phyloP scores from a whole-genome alignment of 805 yeast genomes.

The Wickerhamomyces bovis region DNA sequence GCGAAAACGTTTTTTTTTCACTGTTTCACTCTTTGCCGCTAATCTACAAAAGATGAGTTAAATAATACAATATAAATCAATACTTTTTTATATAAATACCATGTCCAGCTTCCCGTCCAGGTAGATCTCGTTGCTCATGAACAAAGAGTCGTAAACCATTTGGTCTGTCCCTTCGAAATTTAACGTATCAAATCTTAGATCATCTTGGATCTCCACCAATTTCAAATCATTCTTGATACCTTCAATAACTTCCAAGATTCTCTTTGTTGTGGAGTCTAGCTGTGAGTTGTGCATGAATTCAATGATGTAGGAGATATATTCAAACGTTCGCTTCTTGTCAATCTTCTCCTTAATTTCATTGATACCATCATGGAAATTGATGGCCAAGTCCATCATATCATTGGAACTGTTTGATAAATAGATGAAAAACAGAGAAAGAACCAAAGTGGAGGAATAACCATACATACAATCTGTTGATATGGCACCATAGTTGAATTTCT shows the following conservation, averaged over 20 bases:
- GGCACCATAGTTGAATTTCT: constrained; percentile 35
- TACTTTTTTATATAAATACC: not conserved
- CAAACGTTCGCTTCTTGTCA: constrained; percentile 17
- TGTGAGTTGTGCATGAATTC: constrained; percentile 20
- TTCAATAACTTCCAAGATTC: constrained; percentile 37
- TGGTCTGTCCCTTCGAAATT: constrained; percentile 16
- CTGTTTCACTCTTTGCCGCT: not conserved
- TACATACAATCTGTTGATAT: constrained; percentile 38
- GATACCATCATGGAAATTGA: constrained; percentile 1
- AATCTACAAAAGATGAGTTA: no score
- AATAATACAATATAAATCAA: not conserved
- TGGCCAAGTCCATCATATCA: constrained; percentile 12
- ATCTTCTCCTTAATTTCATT: constrained; percentile 4
- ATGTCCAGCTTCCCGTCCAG: constrained; percentile 11
- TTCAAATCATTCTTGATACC: constrained; percentile 38
- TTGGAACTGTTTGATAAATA: constrained; percentile 22
- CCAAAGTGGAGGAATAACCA: constrained; percentile 38
- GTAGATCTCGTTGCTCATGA: constrained; percentile 23
- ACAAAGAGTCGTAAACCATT: constrained; percentile 18
- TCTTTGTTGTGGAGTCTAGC: constrained; percentile 36
- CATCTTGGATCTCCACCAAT: constrained; percentile 25
- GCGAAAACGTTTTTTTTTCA: not conserved
- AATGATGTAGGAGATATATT: constrained; percentile 17
- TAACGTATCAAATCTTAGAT: constrained; percentile 16
- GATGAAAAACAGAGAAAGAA: constrained; percentile 35